A percentile compares a stretch with the other conserved stretches of the same genome.
Evolutionary conservation across 208 protist genomes (phyloP).

Genomic region (Naegleria fowleri): DNA sequence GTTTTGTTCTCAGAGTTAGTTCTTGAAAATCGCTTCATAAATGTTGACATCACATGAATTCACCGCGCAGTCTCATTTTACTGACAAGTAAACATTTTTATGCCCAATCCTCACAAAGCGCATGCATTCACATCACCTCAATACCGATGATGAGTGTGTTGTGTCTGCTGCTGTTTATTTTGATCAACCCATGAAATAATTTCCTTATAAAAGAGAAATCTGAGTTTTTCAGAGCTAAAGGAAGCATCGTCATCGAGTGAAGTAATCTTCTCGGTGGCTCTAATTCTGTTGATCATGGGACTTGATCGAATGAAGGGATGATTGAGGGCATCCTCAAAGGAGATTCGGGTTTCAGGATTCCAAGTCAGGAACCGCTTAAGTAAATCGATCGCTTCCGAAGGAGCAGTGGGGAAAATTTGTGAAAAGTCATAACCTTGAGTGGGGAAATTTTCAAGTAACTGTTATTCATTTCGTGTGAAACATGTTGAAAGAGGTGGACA

Average conservation of each 20-base stretch:
- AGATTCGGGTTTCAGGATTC: conserved; percentile 86
- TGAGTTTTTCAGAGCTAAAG: background rate
- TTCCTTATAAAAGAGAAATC: background rate
- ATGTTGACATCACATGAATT: too few relatives aligned
- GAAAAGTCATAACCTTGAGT: background rate
- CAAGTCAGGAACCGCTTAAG: conserved; percentile 85
- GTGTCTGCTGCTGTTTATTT: background rate
- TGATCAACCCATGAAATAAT: background rate
- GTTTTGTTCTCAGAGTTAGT: too few relatives aligned
- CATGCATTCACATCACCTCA: too few relatives aligned
- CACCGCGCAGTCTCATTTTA: too few relatives aligned
- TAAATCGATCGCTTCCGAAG: conserved; percentile 82
- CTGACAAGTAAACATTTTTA: too few relatives aligned
- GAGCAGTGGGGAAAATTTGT: conserved; percentile 66
- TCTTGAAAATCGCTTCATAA: too few relatives aligned
- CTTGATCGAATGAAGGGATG: conserved; percentile 72
- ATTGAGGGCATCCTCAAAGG: conserved; percentile 77
- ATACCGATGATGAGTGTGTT: too few relatives aligned
- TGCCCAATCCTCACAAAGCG: too few relatives aligned
- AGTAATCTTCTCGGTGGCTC: background rate
- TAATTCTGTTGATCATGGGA: background rate
- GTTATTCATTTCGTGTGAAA: too few relatives aligned
- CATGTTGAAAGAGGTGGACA: too few relatives aligned
- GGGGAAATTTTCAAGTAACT: conserved; percentile 61
- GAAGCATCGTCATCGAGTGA: background rate